A percentile compares a stretch with the other conserved stretches of the same genome.
Evolutionary conservation across 1,139 yeast genomes (phyloP).

Genomic region (Debaryomyces coudertii): DNA sequence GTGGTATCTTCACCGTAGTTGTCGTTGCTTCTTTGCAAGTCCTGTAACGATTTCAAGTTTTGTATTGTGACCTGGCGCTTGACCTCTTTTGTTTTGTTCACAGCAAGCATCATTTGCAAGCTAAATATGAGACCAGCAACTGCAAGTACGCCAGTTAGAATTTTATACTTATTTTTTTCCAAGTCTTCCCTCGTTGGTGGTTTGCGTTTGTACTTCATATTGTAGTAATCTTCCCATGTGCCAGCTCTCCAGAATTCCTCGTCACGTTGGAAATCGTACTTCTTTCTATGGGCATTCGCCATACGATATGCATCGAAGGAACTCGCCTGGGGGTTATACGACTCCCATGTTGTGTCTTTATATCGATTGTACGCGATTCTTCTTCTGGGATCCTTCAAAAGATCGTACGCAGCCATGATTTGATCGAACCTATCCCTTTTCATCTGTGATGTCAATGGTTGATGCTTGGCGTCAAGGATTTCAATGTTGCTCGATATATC

Average conservation of each 20-base stretch:
- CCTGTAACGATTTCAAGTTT: conserved; percentile 51
- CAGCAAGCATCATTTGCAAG: conserved; percentile 48
- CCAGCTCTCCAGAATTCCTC: conserved; percentile 67
- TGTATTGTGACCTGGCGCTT: conserved; percentile 31
- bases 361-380: conserved; percentile 37
- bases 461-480: conserved; percentile 31
- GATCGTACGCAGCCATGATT: conserved; percentile 72
- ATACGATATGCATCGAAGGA: conserved; percentile 42
- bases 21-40: conserved; percentile 50
- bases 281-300: conserved; percentile 43
- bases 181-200: conserved; percentile 49
- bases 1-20: conserved; percentile 52
- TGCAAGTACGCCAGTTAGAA: conserved; percentile 45
- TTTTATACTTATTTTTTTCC: conserved; percentile 49
- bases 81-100: conserved; percentile 39
- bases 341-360: conserved; percentile 31
- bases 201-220: conserved; percentile 39
- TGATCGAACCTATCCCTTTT: conserved; percentile 68
- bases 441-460: conserved; percentile 34
- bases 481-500: conserved; percentile 52
- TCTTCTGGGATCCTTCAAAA: conserved; percentile 60
- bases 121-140: conserved; percentile 44
- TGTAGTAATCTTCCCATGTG: conserved; percentile 70
- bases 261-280: conserved; percentile 38
- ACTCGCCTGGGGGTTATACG: conserved; percentile 43